Percentiles rank a stretch among this genome's conserved stretches.
These are phyloP conservation scores for Penicillium sp. DNA, from an alignment of 2,329 filamentous ascomycete genomes.

Conservation along the genomic window DNA sequence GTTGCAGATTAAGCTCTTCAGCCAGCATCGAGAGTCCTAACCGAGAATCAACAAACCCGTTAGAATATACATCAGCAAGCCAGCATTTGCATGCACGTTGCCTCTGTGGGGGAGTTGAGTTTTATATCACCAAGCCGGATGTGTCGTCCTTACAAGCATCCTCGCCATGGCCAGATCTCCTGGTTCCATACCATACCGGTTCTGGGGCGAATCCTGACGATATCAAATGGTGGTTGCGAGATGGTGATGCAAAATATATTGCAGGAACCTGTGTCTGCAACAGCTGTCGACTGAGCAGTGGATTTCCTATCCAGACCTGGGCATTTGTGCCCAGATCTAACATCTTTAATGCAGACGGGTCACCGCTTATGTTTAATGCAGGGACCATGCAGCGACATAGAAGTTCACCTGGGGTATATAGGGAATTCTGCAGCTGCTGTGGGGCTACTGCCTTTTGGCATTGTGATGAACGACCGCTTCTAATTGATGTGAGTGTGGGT, in stretches of 20 bases:
- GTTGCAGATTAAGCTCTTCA: constrained; percentile 22
- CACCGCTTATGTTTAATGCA: constrained; percentile 34
- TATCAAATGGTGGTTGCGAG: constrained; percentile 60
- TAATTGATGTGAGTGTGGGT: constrained; percentile 65
- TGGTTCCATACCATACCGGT: constrained; percentile 48
- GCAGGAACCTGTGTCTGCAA: constrained; percentile 61
- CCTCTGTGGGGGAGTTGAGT: constrained; percentile 55
- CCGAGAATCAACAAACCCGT: background rate
- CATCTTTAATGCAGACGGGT: constrained; percentile 47
- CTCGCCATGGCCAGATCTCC: constrained; percentile 55
- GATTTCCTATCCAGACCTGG: constrained; percentile 65
- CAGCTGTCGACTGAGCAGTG: constrained; percentile 59
- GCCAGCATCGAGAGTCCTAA: background rate
- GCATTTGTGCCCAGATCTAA: constrained; percentile 61
- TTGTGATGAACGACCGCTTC: constrained; percentile 49
- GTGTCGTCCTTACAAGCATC: constrained; percentile 43
- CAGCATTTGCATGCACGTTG: constrained; percentile 47
- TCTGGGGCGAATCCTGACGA: constrained; percentile 46
- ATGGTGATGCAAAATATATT: constrained; percentile 50
- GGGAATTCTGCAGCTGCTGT: constrained; percentile 62
- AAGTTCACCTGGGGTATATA: constrained; percentile 52
- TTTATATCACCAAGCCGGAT: constrained; percentile 58
- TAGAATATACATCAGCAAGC: constrained; percentile 8
- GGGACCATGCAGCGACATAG: constrained; percentile 53
- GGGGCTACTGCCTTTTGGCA: constrained; percentile 66